A percentile compares a stretch with the other conserved stretches of the same genome.
These are phyloP conservation scores for Corylus americana DNA, from an alignment of 306 rosid species.

Conservation along the genomic window DNA sequence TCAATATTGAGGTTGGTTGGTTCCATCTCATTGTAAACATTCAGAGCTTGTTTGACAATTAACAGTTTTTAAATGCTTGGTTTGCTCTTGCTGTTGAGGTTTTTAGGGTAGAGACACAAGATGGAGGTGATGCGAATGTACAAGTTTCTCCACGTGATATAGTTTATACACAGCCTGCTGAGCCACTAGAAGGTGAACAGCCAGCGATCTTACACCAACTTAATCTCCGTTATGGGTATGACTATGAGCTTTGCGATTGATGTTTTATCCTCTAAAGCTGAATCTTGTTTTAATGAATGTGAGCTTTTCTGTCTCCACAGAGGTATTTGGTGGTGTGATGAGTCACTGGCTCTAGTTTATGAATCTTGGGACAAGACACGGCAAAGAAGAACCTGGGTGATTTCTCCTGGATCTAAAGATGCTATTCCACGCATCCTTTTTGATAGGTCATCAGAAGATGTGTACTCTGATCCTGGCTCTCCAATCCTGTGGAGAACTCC, in stretches of 20 bases:
- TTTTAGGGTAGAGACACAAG: constrained; percentile 95
- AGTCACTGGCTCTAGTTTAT: constrained; percentile 81
- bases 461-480: constrained; percentile 97
- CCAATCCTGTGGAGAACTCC: constrained; percentile 90
- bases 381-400: constrained; percentile 71
- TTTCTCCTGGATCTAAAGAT: constrained; percentile 78
- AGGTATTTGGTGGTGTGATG: constrained; percentile 95
- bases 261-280: not conserved
- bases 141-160: constrained; percentile 96
- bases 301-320: constrained; percentile 48
- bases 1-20: not conserved
- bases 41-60: not conserved
- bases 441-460: constrained; percentile 98
- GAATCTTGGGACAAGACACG: constrained; percentile 98
- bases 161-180: constrained; percentile 79
- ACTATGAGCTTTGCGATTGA: constrained; percentile 15
- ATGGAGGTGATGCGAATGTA: constrained; percentile 93
- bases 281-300: constrained; percentile 12
- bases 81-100: constrained; percentile 35
- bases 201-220: constrained; percentile 78
- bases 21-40: not conserved
- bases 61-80: not conserved
- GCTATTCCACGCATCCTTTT: constrained; percentile 69
- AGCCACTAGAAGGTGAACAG: constrained; percentile 65
- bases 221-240: constrained; percentile 97